phyloP scores from a whole-genome alignment of 2,329 filamentous ascomycete genomes.

The Dissoconium aciculare region DNA sequence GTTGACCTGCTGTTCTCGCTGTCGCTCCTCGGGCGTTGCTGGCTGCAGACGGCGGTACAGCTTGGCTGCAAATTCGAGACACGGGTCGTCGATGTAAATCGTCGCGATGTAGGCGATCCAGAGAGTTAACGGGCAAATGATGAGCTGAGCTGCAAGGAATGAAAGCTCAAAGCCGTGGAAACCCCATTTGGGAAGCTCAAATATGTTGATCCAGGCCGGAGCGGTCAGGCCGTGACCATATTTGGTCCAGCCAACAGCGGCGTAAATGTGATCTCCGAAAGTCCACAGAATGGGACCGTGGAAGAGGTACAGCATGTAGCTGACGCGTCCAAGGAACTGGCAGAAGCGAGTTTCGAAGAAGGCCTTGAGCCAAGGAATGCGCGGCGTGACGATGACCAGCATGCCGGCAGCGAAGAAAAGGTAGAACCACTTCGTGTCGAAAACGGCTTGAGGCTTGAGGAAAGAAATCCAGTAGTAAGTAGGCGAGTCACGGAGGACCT shows the following conservation, averaged over 20 bases:
- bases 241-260: slow-evolving; percentile 42
- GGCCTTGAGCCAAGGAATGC: slow-evolving; percentile 41
- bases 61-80: slow-evolving; percentile 43
- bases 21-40: background rate
- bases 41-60: slow-evolving; percentile 34
- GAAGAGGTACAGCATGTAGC: slow-evolving; percentile 48
- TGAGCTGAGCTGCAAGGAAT: slow-evolving; percentile 44
- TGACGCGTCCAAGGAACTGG: slow-evolving; percentile 48
- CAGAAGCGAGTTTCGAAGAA: slow-evolving; percentile 46
- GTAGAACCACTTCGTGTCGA: slow-evolving; percentile 22
- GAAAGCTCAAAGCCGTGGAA: slow-evolving; percentile 43
- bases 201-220: slow-evolving; percentile 41
- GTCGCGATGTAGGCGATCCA: slow-evolving; percentile 45
- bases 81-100: slow-evolving; percentile 43
- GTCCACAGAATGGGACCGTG: slow-evolving; percentile 48
- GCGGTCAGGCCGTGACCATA: slow-evolving; percentile 37
- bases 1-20: background rate
- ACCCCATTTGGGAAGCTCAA: slow-evolving; percentile 41
- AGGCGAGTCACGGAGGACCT: slow-evolving; percentile 37
- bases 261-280: slow-evolving; percentile 49
- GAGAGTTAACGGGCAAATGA: slow-evolving; percentile 45
- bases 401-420: slow-evolving; percentile 36
- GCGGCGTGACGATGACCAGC: slow-evolving; percentile 41
- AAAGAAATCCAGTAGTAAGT: slow-evolving; percentile 48
- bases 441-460: slow-evolving; percentile 28